Percentiles rank a stretch among this genome's conserved stretches.
Evolutionary conservation across 331 rosid genomes (phyloP).

Genomic region (Quercus tomentella): DNA sequence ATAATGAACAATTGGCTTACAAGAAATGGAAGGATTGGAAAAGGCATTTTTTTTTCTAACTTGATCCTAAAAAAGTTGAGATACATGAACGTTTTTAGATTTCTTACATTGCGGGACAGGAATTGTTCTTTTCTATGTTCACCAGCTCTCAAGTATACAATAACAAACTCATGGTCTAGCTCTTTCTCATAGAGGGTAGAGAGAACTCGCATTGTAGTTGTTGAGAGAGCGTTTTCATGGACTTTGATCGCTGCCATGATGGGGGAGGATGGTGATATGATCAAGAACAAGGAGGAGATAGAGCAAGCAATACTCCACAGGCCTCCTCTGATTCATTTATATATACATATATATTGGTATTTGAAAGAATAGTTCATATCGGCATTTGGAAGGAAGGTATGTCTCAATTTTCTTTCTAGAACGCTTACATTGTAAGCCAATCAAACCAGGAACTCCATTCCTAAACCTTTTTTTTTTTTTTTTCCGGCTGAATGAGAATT

Average conservation of each 20-base stretch:
- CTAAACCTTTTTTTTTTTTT: too few species aligned
- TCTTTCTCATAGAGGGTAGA: slow-evolving; percentile 52
- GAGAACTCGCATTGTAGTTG: slow-evolving; percentile 31
- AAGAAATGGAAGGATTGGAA: too few species aligned
- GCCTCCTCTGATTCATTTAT: too few species aligned
- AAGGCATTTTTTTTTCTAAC: too few species aligned
- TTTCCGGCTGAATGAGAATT: too few species aligned
- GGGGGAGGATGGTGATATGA: background rate
- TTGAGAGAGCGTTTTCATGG: slow-evolving; percentile 39
- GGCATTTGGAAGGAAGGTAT: background rate
- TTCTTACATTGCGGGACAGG: slow-evolving; percentile 52
- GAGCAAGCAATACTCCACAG: background rate
- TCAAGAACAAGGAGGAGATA: background rate
- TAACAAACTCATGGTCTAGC: slow-evolving; percentile 44
- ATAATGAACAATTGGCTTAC: too few species aligned
- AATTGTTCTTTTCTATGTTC: slow-evolving; percentile 57
- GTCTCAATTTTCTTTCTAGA: background rate
- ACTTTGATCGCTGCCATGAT: slow-evolving; percentile 48
- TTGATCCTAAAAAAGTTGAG: background rate
- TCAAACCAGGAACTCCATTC: background rate
- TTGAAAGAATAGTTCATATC: background rate
- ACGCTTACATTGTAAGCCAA: background rate
- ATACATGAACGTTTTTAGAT: background rate
- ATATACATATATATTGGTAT: background rate
- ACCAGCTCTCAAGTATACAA: slow-evolving; percentile 34